Evolutionary conservation across 1,284 basidiomycete genomes (phyloP), one percentile per base, ranked within the genome.

Genomic region (Tremellales sp.): DNA sequence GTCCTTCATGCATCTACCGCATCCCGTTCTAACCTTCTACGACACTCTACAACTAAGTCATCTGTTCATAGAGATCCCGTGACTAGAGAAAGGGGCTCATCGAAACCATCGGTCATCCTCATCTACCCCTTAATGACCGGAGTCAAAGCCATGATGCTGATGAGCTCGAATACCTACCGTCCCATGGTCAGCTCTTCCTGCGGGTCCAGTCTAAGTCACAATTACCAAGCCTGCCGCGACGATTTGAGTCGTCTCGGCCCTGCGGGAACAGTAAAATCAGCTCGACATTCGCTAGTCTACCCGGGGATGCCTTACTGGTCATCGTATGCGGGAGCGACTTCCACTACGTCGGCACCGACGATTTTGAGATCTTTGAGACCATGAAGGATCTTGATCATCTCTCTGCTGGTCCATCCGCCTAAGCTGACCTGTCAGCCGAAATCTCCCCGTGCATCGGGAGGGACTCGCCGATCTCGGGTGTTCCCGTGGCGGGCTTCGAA

Each of bases 401-500:
- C 71, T 38, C 71, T 57, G 8, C 61, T 70, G 1, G 69, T 66
- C 68, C 68, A 72, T 19, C 71, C 59, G 18, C 71, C 70, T 0
- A 63, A 58, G 82, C 4, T 52, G 50, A 28, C 47, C 29, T 21
- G 32, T 86, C 29, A 84, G 80, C 57, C 87, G 86, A 33, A 86
- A 76, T 68, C 88, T 85, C 40, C 86, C 78, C n/a, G 79, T 83
- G 4, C 85, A 86, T 84, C 84, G 87, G 12, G 85, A 24, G 13
- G n/a, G 22, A 41, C 45, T 31, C 85, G 32, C 86, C 87, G 14
- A 82, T 79, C 69, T 88, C 86, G 6, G 86, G 86, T 3, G 87
- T 88, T n/a, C 87, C 86, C 84, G 53, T 87, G 7, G 80, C 86
- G 45, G 86, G 86, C 37, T 86, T 85, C 45, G 85, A 63, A 32